These are phyloP conservation scores for Zygotorulaspora mrakii DNA, from an alignment of 1,139 yeast species.

Conservation along the genomic window DNA sequence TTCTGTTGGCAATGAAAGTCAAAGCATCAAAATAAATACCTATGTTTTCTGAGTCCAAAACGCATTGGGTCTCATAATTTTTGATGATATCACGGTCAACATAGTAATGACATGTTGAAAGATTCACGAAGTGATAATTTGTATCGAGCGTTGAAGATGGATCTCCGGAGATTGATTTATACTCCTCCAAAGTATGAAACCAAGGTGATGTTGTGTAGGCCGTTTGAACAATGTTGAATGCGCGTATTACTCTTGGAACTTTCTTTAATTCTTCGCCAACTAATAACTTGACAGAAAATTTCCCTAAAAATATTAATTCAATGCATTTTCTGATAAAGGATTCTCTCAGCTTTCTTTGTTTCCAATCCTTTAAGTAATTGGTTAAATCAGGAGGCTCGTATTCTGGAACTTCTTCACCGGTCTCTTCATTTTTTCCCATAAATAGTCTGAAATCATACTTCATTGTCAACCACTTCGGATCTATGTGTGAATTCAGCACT, in stretches of 20 bases:
- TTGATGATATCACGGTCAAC: conserved; percentile 57
- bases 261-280: conserved; percentile 13
- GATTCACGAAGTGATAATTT: conserved; percentile 42
- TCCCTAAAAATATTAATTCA: conserved; percentile 49
- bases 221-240: conserved; percentile 41
- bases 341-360: conserved; percentile 40
- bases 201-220: conserved; percentile 39
- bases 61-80: conserved; percentile 55
- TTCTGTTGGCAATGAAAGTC: conserved; percentile 44
- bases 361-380: conserved; percentile 35
- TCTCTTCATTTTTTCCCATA: conserved; percentile 42
- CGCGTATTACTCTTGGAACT: conserved; percentile 23
- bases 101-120: conserved; percentile 60
- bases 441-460: conserved; percentile 40
- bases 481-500: conserved; percentile 51
- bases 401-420: conserved; percentile 41
- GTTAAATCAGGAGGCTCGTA: conserved; percentile 57
- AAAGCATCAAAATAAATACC: conserved; percentile 71
- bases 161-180: conserved; percentile 25
- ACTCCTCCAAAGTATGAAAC: conserved; percentile 45
- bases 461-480: conserved; percentile 49
- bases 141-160: conserved; percentile 32
- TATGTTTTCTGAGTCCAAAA: conserved; percentile 50
- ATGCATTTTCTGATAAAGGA: conserved; percentile 47
- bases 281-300: conserved; percentile 28